Percentiles rank a stretch among this genome's conserved stretches.
Evolutionary conservation across 2,329 filamentous ascomycete genomes (phyloP).

Genomic region (Ramularia endophylla): DNA sequence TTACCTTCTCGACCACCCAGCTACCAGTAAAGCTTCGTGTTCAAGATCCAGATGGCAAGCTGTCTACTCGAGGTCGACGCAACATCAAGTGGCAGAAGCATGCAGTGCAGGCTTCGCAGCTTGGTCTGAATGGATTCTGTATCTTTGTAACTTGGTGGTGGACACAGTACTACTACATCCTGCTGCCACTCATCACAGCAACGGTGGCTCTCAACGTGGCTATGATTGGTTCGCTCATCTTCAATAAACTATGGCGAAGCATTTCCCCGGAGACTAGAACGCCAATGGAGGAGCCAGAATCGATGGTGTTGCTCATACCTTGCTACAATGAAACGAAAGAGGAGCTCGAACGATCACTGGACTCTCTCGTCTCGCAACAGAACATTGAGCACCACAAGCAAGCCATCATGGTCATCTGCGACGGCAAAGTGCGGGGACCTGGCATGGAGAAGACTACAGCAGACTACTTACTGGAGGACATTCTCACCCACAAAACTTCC

Average conservation of each 20-base stretch:
- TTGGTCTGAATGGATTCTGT: constrained; percentile 1
- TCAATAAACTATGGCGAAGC: not conserved
- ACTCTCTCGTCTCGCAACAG: not conserved
- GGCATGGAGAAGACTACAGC: constrained; percentile 4
- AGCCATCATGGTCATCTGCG: constrained; percentile 3
- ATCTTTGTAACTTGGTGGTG: constrained; percentile 4
- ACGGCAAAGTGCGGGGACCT: constrained; percentile 2
- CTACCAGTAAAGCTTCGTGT: too few relatives aligned
- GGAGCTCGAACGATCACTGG: not conserved
- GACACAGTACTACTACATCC: not conserved
- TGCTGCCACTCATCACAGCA: constrained; percentile 2
- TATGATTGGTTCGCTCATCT: not conserved
- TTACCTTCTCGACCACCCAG: too few relatives aligned
- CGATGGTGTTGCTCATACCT: constrained; percentile 1
- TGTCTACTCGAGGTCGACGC: not conserved
- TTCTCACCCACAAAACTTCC: not conserved
- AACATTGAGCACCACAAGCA: constrained; percentile 1
- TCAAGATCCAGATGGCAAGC: too few relatives aligned
- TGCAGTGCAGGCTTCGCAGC: not conserved
- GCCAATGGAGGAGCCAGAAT: not conserved
- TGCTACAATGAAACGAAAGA: constrained; percentile 5
- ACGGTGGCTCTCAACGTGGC: not conserved
- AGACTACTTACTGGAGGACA: constrained; percentile 3
- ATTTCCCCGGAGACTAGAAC: not conserved
- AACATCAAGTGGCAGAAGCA: constrained; percentile 3